Evolutionary conservation across 73 alveolate genomes (phyloP).

Genomic region (Paramecium pentaurelia): DNA sequence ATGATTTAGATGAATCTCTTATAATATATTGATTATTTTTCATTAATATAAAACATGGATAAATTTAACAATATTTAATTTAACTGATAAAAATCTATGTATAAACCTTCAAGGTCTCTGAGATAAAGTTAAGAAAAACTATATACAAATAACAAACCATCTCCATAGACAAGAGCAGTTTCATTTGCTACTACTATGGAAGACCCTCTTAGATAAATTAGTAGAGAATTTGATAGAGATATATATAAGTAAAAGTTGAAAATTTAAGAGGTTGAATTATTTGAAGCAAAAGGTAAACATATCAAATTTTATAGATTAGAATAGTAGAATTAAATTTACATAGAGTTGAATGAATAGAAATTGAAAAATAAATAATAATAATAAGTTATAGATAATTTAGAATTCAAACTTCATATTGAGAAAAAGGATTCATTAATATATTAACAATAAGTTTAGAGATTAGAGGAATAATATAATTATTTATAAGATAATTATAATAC

Average conservation of each 20-base stretch:
- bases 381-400: background rate
- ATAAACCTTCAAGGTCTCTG: background rate
- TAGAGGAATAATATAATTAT: conserved; percentile 28
- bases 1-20: background rate
- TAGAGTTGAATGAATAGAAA: background rate
- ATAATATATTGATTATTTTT: background rate
- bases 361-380: background rate
- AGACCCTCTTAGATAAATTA: background rate
- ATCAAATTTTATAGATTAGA: background rate
- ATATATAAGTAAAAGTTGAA: background rate
- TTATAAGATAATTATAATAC: background rate
- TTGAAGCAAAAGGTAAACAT: background rate
- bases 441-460: conserved; percentile 8
- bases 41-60: background rate
- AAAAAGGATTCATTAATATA: background rate
- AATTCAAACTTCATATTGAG: conserved; percentile 1
- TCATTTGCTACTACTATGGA: background rate
- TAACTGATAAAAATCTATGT: conserved; percentile 28
- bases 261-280: background rate
- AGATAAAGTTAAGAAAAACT: conserved; percentile 9
- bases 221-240: background rate
- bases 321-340: background rate
- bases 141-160: background rate
- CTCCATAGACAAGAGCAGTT: background rate
- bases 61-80: background rate